phyloP scores from a whole-genome alignment of 306 rosid genomes.

The Quercus aquifolioides region DNA sequence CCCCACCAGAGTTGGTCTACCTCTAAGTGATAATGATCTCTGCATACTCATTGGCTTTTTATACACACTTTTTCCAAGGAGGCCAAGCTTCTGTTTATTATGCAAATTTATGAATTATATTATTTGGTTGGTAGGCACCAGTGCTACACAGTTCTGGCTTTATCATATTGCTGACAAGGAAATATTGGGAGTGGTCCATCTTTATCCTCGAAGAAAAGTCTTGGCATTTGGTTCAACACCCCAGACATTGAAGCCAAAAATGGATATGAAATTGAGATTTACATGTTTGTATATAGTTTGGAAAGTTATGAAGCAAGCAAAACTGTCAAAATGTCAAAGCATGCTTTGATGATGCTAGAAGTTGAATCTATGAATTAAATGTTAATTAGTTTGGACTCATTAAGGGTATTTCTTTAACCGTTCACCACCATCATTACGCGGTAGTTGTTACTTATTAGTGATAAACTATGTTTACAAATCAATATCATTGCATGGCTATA shows the following conservation, averaged over 20 bases:
- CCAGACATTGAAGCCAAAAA: neutral
- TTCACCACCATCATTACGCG: neutral
- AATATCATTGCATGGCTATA: conserved; percentile 1
- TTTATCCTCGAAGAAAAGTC: conserved; percentile 10
- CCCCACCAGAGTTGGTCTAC: conserved; percentile 24
- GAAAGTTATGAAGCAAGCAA: neutral
- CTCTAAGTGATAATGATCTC: neutral
- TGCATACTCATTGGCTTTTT: neutral
- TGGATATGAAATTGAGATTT: no score
- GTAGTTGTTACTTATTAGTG: neutral
- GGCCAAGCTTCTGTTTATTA: no score
- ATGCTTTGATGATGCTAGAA: neutral
- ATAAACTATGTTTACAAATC: conserved; percentile 1
- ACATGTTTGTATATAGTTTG: no score
- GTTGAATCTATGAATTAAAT: neutral
- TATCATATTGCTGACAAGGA: neutral
- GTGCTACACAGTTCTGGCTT: conserved; percentile 31
- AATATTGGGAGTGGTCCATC: neutral
- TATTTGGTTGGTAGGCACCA: conserved; percentile 7
- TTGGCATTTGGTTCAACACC: conserved; percentile 30
- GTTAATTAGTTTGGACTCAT: no score
- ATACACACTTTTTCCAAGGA: neutral
- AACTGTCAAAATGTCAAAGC: neutral
- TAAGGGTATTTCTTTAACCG: no score
- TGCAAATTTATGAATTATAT: no score